Percentiles rank a stretch among this genome's conserved stretches.
Conservation (phyloP, 2,329 filamentous ascomycete genomes). For the Pseudophaeomoniella oleicola region DNA sequence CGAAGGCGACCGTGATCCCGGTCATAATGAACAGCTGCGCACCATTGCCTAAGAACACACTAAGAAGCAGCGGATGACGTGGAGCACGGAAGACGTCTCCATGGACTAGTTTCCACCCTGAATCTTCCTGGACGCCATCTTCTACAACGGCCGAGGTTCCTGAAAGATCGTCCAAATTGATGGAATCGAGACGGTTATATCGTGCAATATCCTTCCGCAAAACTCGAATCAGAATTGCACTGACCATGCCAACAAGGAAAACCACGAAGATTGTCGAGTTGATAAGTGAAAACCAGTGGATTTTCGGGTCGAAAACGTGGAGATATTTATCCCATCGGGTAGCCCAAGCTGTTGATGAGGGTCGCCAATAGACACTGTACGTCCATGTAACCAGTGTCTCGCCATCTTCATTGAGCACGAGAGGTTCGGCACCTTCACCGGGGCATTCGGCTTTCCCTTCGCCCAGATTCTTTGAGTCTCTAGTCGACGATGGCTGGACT, state of each 20-base stretch:
- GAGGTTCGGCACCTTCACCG: conserved; percentile 36
- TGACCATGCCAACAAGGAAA: conserved; percentile 79
- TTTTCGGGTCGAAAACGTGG: conserved; percentile 92
- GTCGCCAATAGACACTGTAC: conserved; percentile 82
- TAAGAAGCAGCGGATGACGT: conserved; percentile 66
- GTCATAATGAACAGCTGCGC: conserved; percentile 97
- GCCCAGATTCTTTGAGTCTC: conserved; percentile 38
- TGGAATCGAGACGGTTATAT: conserved; percentile 87
- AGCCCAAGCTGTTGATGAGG: conserved; percentile 77
- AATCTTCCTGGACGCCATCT: conserved; percentile 92
- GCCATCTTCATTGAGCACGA: conserved; percentile 51
- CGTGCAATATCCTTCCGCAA: conserved; percentile 89
- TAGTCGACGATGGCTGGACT: conserved; percentile 65
- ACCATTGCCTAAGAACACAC: conserved; percentile 80
- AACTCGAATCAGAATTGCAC: conserved; percentile 78
- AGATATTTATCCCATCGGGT: conserved; percentile 98
- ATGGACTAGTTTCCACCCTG: conserved; percentile 95
- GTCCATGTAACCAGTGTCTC: conserved; percentile 66
- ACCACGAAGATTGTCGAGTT: conserved; percentile 92
- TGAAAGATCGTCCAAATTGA: conserved; percentile 77
- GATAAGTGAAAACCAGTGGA: conserved; percentile 97
- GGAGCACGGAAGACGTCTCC: conserved; percentile 93
- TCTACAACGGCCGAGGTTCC: conserved; percentile 61
- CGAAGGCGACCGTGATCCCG: conserved; percentile 83
- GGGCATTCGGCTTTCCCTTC: conserved; percentile 47